Evolutionary conservation across 768 basidiomycete genomes (phyloP), one percentile per base, ranked within the genome.

Genomic region (Thelephora aurantiotincta): DNA sequence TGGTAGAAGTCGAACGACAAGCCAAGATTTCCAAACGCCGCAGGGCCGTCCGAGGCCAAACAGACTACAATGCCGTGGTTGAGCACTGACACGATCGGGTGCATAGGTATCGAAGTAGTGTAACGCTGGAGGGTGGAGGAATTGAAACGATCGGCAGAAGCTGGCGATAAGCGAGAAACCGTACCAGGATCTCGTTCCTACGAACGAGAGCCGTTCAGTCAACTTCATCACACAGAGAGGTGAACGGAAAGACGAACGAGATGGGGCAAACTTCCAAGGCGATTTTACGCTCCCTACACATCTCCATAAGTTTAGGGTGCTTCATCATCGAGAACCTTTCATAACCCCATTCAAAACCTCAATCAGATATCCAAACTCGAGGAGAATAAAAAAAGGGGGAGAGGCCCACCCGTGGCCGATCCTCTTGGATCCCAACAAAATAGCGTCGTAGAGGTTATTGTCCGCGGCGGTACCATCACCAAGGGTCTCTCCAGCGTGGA

Each of bases 401-500:
- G 19, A 33, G 16, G 47, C 62, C 23, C 50, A 83, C 83, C 82
- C 86, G 62, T 90, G 86, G 0, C 86, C 86, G 47, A 88, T 88
- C 18, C 84, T 74, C 57, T 78, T 85, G 7, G 85, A 84, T 11
- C 80, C 84, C 6, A 88, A 66, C 35, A 87, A 64, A 45, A 89
- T 76, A 5, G 85, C 84, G 57, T 89, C 86, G 53, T 82, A 87
- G 23, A 88, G 61, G 56, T 88, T 88, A 44, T 70, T 60, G 50
- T 89, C 85, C 16, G 79, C 78, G 16, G 67, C 62, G 3, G 74
- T 75, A 5, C 86, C 86, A 57, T 88, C 86, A 4, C 82, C 81
- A 18, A 82, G 68, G 0, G 85, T 88, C 63, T 88, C 85, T 16
- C 86, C 86, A 0, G 82, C 83, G 54, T 88, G 86, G 55, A 86